phyloP scores from a whole-genome alignment of 345 rosid genomes.

The Cardamine chenopodiifolia region DNA sequence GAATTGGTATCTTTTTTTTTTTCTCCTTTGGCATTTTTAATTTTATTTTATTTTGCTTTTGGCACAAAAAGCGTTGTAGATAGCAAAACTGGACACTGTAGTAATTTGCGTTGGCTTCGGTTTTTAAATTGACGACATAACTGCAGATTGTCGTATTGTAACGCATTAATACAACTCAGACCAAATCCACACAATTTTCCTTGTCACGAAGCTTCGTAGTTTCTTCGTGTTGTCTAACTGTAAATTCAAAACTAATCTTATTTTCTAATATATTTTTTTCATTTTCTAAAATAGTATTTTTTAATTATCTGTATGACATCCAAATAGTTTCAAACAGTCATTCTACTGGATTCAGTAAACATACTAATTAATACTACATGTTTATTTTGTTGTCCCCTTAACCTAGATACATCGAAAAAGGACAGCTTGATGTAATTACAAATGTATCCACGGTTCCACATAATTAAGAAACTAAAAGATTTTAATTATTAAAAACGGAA shows the following conservation, averaged over 20 bases:
- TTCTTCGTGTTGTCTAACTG: background rate
- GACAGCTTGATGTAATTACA: background rate
- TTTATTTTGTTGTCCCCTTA: background rate
- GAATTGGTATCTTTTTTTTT: constrained; percentile 14
- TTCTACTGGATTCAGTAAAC: background rate
- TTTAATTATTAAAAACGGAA: background rate
- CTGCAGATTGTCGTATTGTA: constrained; percentile 1
- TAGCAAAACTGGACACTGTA: background rate
- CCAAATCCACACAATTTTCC: background rate
- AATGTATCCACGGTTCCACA: background rate
- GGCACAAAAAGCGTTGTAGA: background rate
- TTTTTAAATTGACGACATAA: background rate
- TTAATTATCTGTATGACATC: background rate
- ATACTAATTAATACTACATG: background rate
- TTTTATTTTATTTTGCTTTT: background rate
- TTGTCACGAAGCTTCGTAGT: background rate
- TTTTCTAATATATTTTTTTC: background rate
- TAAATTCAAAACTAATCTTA: background rate
- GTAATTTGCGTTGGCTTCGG: background rate
- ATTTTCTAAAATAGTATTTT: background rate
- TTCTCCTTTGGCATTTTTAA: background rate
- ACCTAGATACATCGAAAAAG: background rate
- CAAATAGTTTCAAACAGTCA: background rate
- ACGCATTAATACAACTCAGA: constrained; percentile 17
- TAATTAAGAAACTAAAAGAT: background rate